These are phyloP conservation scores for Cyberlindnera samutprakarnensis DNA, from an alignment of 805 yeast genomes.

Conservation along the genomic window DNA sequence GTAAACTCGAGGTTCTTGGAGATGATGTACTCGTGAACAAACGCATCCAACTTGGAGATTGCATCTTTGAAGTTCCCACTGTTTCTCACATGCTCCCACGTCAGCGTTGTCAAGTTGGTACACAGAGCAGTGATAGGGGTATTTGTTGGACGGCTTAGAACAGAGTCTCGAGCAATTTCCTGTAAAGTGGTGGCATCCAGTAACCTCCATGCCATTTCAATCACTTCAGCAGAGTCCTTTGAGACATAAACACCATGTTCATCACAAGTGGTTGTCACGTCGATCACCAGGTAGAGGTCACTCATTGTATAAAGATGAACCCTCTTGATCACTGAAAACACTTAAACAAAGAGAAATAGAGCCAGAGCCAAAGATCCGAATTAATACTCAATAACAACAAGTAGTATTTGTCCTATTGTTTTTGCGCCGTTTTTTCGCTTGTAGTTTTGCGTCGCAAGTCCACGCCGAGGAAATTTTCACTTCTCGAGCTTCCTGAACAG, in stretches of 20 bases:
- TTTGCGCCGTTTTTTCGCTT: too few relatives aligned
- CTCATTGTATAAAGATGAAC: too few relatives aligned
- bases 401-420: too few relatives aligned
- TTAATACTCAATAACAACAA: too few relatives aligned
- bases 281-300: slow-evolving; percentile 53
- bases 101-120: slow-evolving; percentile 41
- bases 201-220: slow-evolving; percentile 61
- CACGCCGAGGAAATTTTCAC: too few relatives aligned
- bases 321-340: too few relatives aligned
- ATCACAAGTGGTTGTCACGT: slow-evolving; percentile 60
- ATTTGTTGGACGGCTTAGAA: slow-evolving; percentile 51
- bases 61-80: slow-evolving; percentile 61
- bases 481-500: too few relatives aligned
- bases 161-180: slow-evolving; percentile 34
- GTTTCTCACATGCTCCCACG: slow-evolving; percentile 53
- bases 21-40: slow-evolving; percentile 36
- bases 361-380: too few relatives aligned
- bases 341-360: too few relatives aligned
- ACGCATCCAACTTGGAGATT: slow-evolving; percentile 43
- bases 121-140: slow-evolving; percentile 59
- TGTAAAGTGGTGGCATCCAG: slow-evolving; percentile 47
- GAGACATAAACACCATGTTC: slow-evolving; percentile 50
- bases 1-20: slow-evolving; percentile 43
- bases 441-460: too few relatives aligned
- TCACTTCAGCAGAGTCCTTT: slow-evolving; percentile 61